phyloP scores from a whole-genome alignment of 495 filamentous ascomycete species.

The Annulohypoxylon bovei region DNA sequence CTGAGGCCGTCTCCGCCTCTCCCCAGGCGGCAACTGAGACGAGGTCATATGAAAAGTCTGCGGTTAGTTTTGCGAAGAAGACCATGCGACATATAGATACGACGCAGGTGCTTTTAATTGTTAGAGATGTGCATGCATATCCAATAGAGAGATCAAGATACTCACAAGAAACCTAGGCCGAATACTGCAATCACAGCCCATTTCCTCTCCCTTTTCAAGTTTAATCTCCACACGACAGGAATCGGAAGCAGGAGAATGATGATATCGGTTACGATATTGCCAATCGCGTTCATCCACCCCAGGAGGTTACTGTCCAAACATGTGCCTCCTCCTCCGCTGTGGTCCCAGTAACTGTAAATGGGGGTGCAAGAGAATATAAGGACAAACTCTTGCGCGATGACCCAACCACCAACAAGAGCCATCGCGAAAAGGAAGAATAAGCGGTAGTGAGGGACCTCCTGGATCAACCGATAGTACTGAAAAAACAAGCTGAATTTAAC shows the following conservation, averaged over 20 bases:
- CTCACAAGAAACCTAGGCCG: slow-evolving; percentile 51
- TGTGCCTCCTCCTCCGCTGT: slow-evolving; percentile 32
- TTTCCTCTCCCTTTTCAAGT: slow-evolving; percentile 53
- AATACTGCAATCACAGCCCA: slow-evolving; percentile 55
- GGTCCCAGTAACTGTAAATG: slow-evolving; percentile 54
- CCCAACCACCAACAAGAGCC: slow-evolving; percentile 29
- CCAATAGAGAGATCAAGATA: neutral
- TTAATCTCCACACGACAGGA: slow-evolving; percentile 56
- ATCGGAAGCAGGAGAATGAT: slow-evolving; percentile 63
- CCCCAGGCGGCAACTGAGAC: slow-evolving; percentile 36
- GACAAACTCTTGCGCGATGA: slow-evolving; percentile 32
- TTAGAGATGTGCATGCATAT: neutral
- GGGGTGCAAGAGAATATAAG: slow-evolving; percentile 50
- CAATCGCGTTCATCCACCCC: slow-evolving; percentile 60
- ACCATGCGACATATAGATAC: slow-evolving; percentile 42
- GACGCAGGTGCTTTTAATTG: slow-evolving; percentile 31
- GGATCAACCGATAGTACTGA: slow-evolving; percentile 41
- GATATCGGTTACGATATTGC: slow-evolving; percentile 64
- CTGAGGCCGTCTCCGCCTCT: slow-evolving; percentile 32
- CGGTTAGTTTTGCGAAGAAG: slow-evolving; percentile 26
- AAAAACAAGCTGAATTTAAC: slow-evolving; percentile 40
- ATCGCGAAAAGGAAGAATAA: slow-evolving; percentile 25
- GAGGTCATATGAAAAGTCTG: slow-evolving; percentile 34
- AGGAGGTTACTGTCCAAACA: slow-evolving; percentile 58
- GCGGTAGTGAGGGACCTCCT: slow-evolving; percentile 37